A percentile compares a stretch with the other conserved stretches of the same genome.
Evolutionary conservation across 768 basidiomycete species (phyloP).

Genomic region (Hydnum rufescens): DNA sequence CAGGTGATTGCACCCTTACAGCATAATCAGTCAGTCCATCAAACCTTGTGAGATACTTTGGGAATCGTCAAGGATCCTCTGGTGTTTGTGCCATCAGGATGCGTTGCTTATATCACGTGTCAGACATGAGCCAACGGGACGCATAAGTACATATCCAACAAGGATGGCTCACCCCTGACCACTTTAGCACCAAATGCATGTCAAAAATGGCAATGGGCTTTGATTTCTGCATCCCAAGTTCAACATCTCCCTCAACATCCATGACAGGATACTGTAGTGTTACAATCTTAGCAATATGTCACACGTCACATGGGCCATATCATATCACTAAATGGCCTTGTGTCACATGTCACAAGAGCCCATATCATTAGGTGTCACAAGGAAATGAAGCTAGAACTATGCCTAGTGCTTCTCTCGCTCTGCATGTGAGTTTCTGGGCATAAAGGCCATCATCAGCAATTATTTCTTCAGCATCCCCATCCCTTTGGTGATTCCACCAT

Average conservation of each 20-base stretch:
- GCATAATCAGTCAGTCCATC: conserved; percentile 64
- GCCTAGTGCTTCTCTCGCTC: too few relatives aligned
- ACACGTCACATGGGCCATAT: too few relatives aligned
- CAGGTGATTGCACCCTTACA: conserved; percentile 28
- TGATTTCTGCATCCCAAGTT: conserved; percentile 85
- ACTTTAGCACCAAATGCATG: conserved; percentile 51
- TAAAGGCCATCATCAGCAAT: too few relatives aligned
- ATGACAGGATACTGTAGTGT: too few relatives aligned
- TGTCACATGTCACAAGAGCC: too few relatives aligned
- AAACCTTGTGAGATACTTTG: conserved; percentile 88
- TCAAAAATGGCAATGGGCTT: conserved; percentile 97
- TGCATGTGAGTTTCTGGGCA: too few relatives aligned
- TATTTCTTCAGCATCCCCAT: too few relatives aligned
- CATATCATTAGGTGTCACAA: too few relatives aligned
- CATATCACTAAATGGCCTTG: too few relatives aligned
- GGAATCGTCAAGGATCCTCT: conserved; percentile 61
- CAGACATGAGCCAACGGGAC: background rate
- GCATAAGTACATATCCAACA: background rate
- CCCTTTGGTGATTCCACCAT: too few relatives aligned
- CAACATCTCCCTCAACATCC: conserved; percentile 73
- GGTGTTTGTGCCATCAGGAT: conserved; percentile 60
- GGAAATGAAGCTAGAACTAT: too few relatives aligned
- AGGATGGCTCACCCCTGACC: conserved; percentile 32
- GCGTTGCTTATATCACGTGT: conserved; percentile 18
- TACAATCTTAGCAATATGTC: too few relatives aligned